These are phyloP conservation scores for Penicillium steckii DNA, from an alignment of 495 filamentous ascomycete genomes.

Conservation along the genomic window DNA sequence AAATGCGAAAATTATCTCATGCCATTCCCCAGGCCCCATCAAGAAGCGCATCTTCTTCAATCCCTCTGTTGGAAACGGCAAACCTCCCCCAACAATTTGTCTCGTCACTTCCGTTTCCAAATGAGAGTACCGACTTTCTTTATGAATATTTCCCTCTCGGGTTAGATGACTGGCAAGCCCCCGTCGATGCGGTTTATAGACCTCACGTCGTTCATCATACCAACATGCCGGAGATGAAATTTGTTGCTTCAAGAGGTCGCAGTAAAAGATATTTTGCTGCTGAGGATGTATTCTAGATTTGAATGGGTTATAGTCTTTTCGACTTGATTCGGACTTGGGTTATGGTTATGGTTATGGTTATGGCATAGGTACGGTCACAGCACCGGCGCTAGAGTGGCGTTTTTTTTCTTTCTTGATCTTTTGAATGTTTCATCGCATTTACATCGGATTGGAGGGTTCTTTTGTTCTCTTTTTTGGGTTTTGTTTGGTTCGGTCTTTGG, in stretches of 20 bases:
- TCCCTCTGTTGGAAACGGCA: slow-evolving; percentile 40
- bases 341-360: no score
- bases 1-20: slow-evolving; percentile 45
- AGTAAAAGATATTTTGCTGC: slow-evolving; percentile 82
- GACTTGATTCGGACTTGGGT: no score
- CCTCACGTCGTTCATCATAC: slow-evolving; percentile 92
- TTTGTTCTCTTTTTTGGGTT: neutral
- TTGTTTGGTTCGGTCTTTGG: neutral
- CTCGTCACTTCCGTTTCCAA: slow-evolving; percentile 51
- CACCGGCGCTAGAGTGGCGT: slow-evolving; percentile 10
- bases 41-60: slow-evolving; percentile 31
- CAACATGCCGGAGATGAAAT: slow-evolving; percentile 74
- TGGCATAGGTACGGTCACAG: no score
- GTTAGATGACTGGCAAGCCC: slow-evolving; percentile 88
- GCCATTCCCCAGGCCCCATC: slow-evolving; percentile 30
- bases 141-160: slow-evolving; percentile 93
- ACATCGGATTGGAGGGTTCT: slow-evolving; percentile 8
- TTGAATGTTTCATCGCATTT: slow-evolving; percentile 21
- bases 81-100: slow-evolving; percentile 38
- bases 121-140: slow-evolving; percentile 74
- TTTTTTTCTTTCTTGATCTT: slow-evolving; percentile 4
- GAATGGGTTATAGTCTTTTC: neutral
- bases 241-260: slow-evolving; percentile 63
- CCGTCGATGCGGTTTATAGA: slow-evolving; percentile 89
- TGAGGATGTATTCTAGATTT: slow-evolving; percentile 49